Conservation (phyloP, 2,329 filamentous ascomycete species). For the Hypomyces rosellus region DNA sequence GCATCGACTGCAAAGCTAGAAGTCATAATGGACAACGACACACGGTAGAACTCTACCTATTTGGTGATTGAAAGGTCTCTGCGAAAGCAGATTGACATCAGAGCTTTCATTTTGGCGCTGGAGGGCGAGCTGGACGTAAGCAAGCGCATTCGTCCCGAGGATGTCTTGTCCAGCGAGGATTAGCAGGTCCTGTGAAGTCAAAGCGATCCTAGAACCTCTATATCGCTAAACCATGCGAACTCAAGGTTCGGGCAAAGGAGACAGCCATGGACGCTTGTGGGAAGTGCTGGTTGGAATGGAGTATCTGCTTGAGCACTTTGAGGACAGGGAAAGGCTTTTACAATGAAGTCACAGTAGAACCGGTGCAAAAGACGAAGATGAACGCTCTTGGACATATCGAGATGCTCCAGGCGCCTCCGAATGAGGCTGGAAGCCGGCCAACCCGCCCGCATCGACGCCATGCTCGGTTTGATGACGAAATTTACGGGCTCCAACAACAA, state of each 20-base stretch:
- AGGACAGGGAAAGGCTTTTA: too few relatives aligned
- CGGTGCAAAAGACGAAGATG: too few relatives aligned
- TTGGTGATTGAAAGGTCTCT: background rate
- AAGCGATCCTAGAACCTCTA: background rate
- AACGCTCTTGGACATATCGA: too few relatives aligned
- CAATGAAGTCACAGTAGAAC: too few relatives aligned
- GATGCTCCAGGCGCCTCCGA: too few relatives aligned
- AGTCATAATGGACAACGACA: background rate
- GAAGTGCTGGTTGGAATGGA: background rate
- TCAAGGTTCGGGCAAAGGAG: too few relatives aligned
- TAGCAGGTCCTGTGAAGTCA: constrained; percentile 1
- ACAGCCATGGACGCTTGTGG: background rate
- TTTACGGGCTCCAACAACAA: too few relatives aligned
- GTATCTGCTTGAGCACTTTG: background rate
- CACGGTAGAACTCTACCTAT: constrained; percentile 1
- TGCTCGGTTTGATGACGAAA: too few relatives aligned
- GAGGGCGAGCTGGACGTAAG: background rate
- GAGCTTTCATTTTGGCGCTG: background rate
- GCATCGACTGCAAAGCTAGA: background rate
- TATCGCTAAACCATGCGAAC: too few relatives aligned
- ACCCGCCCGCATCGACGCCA: too few relatives aligned
- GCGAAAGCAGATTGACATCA: background rate
- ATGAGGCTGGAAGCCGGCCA: too few relatives aligned
- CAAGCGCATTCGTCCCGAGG: background rate
- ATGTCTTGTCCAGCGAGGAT: background rate